phyloP scores from a whole-genome alignment of 768 basidiomycete genomes.

The Amanita jacksonii region DNA sequence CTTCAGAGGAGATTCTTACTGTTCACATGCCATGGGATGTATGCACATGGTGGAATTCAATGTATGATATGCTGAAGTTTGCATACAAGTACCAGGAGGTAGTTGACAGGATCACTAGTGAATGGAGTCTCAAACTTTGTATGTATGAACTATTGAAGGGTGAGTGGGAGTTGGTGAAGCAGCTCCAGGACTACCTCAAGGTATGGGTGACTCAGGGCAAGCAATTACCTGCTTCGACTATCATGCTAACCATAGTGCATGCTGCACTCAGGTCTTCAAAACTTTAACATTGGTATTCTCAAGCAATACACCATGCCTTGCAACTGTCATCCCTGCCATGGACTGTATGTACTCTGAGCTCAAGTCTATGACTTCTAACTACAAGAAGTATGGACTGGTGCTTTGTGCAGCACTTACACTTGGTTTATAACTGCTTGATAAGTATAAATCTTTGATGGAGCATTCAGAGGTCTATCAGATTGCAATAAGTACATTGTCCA shows the following conservation, averaged over 20 bases:
- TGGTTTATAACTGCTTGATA: conserved; percentile 11
- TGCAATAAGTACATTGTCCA: conserved; percentile 12
- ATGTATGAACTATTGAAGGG: conserved; percentile 13
- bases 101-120: conserved; percentile 15
- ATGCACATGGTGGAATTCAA: conserved; percentile 28
- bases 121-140: conserved; percentile 11
- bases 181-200: conserved; percentile 16
- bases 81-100: conserved; percentile 18
- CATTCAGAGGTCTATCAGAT: conserved; percentile 14
- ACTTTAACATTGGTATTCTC: not conserved
- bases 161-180: conserved; percentile 22
- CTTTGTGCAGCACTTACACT: conserved; percentile 3
- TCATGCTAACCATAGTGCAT: too few species aligned
- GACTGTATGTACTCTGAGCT: not conserved
- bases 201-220: not conserved
- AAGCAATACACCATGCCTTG: not conserved
- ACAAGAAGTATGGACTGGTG: too few species aligned
- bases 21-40: conserved; percentile 28
- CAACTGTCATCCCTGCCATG: conserved; percentile 3
- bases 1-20: not conserved
- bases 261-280: conserved; percentile 1
- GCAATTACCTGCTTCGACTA: too few species aligned
- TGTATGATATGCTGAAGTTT: conserved; percentile 27
- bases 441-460: conserved; percentile 14
- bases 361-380: not conserved